These are phyloP conservation scores for Geotrichum reessii DNA, from an alignment of 1,139 yeast species.

Conservation along the genomic window DNA sequence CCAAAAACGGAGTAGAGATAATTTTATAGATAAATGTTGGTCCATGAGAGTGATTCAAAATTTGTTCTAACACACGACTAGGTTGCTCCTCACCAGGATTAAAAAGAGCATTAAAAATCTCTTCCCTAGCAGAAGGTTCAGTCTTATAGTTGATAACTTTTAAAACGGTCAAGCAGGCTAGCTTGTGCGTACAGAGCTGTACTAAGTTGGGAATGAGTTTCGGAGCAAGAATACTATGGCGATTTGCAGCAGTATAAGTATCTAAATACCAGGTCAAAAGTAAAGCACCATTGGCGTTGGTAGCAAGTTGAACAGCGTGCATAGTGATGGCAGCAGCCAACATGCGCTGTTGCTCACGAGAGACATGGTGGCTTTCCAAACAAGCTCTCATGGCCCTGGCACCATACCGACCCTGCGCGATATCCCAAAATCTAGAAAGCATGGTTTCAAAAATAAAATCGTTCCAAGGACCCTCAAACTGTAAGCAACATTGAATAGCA, in stretches of 20 bases:
- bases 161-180: conserved; percentile 77
- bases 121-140: conserved; percentile 56
- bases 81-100: conserved; percentile 30
- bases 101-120: conserved; percentile 60
- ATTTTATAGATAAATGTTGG: conserved; percentile 81
- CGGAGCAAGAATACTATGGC: conserved; percentile 52
- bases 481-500: conserved; percentile 88
- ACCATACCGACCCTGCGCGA: conserved; percentile 88
- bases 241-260: conserved; percentile 62
- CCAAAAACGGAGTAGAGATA: conserved; percentile 37
- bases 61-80: conserved; percentile 42
- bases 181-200: conserved; percentile 70
- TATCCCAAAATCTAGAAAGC: conserved; percentile 69
- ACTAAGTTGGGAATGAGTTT: conserved; percentile 58
- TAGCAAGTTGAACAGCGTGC: conserved; percentile 73
- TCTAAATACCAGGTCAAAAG: conserved; percentile 92
- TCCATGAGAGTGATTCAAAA: conserved; percentile 63
- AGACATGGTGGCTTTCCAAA: conserved; percentile 64
- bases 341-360: conserved; percentile 63
- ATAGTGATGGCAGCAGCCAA: conserved; percentile 77
- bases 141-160: conserved; percentile 66
- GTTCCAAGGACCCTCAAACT: conserved; percentile 82
- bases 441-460: conserved; percentile 86
- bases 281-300: conserved; percentile 82
- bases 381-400: conserved; percentile 93